Evolutionary conservation across 257 asterid genomes (phyloP).

Genomic region (Rauvolfia tetraphylla): DNA sequence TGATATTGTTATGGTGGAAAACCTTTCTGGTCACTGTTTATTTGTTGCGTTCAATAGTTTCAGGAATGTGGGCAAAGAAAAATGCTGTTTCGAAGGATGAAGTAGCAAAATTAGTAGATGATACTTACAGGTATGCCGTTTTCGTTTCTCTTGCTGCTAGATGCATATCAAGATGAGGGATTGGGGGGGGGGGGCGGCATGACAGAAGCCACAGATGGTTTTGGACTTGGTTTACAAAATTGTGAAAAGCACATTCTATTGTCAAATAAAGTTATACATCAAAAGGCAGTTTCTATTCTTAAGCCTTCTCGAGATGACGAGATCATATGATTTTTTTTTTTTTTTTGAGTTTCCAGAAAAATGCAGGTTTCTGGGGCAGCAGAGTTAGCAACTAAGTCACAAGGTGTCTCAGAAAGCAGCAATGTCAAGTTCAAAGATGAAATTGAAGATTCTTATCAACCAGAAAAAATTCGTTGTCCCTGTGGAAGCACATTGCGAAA

Average conservation of each 20-base stretch:
- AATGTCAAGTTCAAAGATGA: conserved; percentile 56
- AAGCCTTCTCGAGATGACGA: neutral
- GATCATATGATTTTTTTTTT: neutral
- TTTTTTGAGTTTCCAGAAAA: conserved; percentile 50
- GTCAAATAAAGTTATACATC: neutral
- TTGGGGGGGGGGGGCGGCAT: no score
- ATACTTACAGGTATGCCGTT: conserved; percentile 66
- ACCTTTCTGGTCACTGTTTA: neutral
- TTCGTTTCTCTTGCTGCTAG: conserved; percentile 4
- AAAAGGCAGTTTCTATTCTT: neutral
- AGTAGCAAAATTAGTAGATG: conserved; percentile 82
- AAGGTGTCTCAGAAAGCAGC: conserved; percentile 61
- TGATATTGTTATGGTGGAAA: neutral
- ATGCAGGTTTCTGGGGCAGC: conserved; percentile 85
- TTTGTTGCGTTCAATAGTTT: conserved; percentile 35
- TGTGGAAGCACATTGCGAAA: conserved; percentile 73
- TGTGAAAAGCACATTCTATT: neutral
- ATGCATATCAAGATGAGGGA: neutral
- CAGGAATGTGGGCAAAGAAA: conserved; percentile 80
- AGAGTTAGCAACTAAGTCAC: conserved; percentile 74
- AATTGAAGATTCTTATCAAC: conserved; percentile 52
- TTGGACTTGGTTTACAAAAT: neutral
- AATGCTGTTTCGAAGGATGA: conserved; percentile 65
- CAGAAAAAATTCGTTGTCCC: conserved; percentile 75
- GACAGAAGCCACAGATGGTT: neutral